phyloP scores from a whole-genome alignment of 441 rosid genomes.

The Jatropha multifida region DNA sequence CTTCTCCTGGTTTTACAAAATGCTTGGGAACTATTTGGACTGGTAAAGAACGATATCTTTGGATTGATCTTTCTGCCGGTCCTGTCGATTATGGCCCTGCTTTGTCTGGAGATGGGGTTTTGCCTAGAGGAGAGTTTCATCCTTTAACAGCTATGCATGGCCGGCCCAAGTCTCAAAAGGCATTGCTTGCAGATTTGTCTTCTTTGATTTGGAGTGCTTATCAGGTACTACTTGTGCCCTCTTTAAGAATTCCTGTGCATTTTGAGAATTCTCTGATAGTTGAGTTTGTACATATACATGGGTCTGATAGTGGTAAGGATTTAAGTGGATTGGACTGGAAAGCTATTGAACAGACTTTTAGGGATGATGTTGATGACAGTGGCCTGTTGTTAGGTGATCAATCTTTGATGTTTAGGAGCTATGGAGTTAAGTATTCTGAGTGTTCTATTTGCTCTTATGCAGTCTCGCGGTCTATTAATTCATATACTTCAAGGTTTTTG shows the following conservation, averaged over 20 bases:
- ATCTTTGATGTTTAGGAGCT: slow-evolving; percentile 58
- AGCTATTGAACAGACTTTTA: slow-evolving; percentile 56
- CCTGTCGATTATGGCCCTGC: slow-evolving; percentile 96
- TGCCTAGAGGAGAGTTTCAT: slow-evolving; percentile 90
- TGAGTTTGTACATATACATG: slow-evolving; percentile 73
- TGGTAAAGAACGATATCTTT: slow-evolving; percentile 76
- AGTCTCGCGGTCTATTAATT: slow-evolving; percentile 68
- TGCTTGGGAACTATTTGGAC: slow-evolving; percentile 87
- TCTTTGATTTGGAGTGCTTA: slow-evolving; percentile 85
- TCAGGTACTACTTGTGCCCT: slow-evolving; percentile 87
- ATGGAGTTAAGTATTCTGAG: slow-evolving; percentile 52
- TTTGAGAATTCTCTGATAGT: slow-evolving; percentile 78
- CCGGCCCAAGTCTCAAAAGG: slow-evolving; percentile 77
- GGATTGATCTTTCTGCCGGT: slow-evolving; percentile 91
- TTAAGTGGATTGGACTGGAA: slow-evolving; percentile 69
- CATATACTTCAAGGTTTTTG: slow-evolving; percentile 90
- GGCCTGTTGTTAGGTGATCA: slow-evolving; percentile 78
- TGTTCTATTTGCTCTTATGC: slow-evolving; percentile 87
- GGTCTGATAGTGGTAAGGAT: slow-evolving; percentile 50
- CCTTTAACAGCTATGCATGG: slow-evolving; percentile 87
- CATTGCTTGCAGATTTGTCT: slow-evolving; percentile 67
- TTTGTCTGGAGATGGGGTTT: slow-evolving; percentile 86
- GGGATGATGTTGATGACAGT: slow-evolving; percentile 60
- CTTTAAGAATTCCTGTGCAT: slow-evolving; percentile 80
- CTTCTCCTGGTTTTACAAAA: slow-evolving; percentile 80